phyloP scores from a whole-genome alignment of 148 eudicot genomes.

The Rheum nobile region DNA sequence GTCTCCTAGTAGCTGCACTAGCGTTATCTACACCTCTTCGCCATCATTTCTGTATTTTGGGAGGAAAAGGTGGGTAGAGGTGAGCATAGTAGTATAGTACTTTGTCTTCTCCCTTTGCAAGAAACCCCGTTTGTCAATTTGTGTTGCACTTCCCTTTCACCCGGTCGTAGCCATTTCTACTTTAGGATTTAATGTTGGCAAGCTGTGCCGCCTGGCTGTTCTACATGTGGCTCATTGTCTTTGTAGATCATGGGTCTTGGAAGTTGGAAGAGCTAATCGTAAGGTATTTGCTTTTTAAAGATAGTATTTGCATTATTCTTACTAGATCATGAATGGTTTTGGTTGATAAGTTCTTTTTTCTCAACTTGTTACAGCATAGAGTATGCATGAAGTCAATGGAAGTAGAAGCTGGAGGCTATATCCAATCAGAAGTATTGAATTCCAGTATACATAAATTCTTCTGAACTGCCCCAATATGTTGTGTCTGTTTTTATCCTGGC shows the following conservation, averaged over 20 bases:
- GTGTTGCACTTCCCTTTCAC: background rate
- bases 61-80: slow-evolving; percentile 3
- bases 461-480: background rate
- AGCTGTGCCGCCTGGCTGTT: background rate
- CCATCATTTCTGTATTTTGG: background rate
- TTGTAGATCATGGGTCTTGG: background rate
- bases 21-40: background rate
- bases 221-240: background rate
- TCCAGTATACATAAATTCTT: background rate
- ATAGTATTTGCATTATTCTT: background rate
- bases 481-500: background rate
- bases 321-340: background rate
- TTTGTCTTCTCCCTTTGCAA: background rate
- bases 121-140: background rate
- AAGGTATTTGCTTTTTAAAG: background rate
- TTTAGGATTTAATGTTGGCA: background rate
- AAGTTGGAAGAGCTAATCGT: background rate
- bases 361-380: no score
- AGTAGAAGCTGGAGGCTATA: background rate
- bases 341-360: no score
- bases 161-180: background rate
- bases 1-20: background rate
- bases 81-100: background rate
- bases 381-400: no score
- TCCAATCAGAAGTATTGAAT: background rate